Evolutionary conservation across 371 early-diverging fungal genomes (phyloP), one percentile per base, ranked within the genome.

Genomic region (Zopfochytrium polystomum): DNA sequence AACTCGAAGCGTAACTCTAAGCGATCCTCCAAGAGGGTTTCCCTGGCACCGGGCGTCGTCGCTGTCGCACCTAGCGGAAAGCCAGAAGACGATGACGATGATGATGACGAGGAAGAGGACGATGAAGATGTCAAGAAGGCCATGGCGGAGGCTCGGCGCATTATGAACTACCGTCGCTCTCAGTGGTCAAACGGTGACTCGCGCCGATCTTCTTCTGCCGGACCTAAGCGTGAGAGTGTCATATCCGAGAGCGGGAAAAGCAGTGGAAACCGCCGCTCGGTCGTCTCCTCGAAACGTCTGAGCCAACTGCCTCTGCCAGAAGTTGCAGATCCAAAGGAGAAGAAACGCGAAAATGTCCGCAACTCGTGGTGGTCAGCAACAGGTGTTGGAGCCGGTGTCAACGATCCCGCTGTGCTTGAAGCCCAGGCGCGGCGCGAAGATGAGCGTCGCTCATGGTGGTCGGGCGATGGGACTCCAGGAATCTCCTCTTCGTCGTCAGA

Each of bases 311-410:
- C 9, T 25, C 20, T 13, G 27, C 11, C 25, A 27, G 23, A 27
- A 52, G 43, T 59, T 49, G 18, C 58, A 20, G 67, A 66, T 48
- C 44, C 62, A 13, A 57, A 45, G 23, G 58, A 66, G 45, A 50
- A 44, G 9, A 55, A 53, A 33, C 52, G 55, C 22, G 67, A 66
- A 43, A 52, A 38, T 13, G 54, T 66, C 25, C 55, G 67, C 4
- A 62, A 66, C 34, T 57, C 58, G 27, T 66, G 67, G 67, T 66
- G 67, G 67, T 58, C 58, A 35, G 48, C 38, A 45, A 62, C 62
- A 1, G 67, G 67, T 18, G 67, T 66, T 18, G 48, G 52, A 5
- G 53, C 42, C 47, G 43, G 29, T 18, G 48, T 51, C 9, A n/a
- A 15, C 22, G 67, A 66, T 52, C 53, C 67, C 7, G 51, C 58